phyloP scores from a whole-genome alignment of 192 early-diverging fungal genomes.

The Ambispora gerdemannii region DNA sequence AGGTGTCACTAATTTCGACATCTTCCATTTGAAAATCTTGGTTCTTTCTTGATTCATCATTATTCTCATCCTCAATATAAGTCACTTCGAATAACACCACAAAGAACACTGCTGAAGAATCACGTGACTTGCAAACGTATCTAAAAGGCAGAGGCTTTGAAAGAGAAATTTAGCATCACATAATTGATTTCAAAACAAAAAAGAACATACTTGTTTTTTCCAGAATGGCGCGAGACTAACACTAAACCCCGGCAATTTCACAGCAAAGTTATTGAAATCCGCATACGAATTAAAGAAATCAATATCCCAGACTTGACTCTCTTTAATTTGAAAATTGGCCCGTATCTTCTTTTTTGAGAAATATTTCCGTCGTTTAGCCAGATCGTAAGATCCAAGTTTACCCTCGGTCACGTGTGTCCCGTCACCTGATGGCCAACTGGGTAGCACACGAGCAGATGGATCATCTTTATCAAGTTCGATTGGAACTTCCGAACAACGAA shows the following conservation, averaged over 20 bases:
- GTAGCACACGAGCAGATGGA: no score
- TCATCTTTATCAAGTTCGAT: conserved; percentile 32
- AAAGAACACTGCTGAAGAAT: conserved; percentile 61
- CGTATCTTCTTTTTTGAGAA: conserved; percentile 52
- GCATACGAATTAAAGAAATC: conserved; percentile 64
- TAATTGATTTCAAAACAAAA: neutral
- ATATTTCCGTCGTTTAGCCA: conserved; percentile 46
- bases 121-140: conserved; percentile 64
- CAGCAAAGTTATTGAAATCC: conserved; percentile 45
- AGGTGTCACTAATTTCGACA: neutral
- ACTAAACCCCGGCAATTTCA: conserved; percentile 47
- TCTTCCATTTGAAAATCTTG: neutral
- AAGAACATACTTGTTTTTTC: conserved; percentile 53
- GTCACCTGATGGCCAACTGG: conserved; percentile 41
- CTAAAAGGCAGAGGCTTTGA: conserved; percentile 74
- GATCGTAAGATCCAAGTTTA: conserved; percentile 20
- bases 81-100: conserved; percentile 64
- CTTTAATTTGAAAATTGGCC: conserved; percentile 46
- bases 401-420: conserved; percentile 40
- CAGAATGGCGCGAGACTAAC: conserved; percentile 50
- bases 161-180: conserved; percentile 33
- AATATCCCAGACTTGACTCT: conserved; percentile 69
- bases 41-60: neutral
- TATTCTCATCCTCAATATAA: conserved; percentile 31
- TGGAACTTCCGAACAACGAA: conserved; percentile 49